Evolutionary conservation across 2,329 filamentous ascomycete genomes (phyloP), one percentile per base, ranked within the genome.

Genomic region (Penicillium sp.): DNA sequence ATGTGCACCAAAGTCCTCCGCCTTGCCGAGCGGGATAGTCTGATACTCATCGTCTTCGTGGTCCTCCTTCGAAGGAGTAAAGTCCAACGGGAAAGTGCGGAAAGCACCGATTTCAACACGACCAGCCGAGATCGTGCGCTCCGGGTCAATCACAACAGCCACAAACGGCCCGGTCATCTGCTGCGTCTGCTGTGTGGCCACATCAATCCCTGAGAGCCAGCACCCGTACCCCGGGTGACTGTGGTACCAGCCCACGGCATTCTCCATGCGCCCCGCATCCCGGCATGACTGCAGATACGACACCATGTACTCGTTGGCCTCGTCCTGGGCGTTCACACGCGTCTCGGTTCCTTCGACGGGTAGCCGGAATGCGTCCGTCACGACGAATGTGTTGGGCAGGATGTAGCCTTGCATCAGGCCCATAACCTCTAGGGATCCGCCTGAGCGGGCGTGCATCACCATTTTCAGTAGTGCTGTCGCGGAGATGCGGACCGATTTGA

Each of bases 321-420:
- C 93, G 66, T 90, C 89, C 72, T 96, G 92, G 0, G 95, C 95
- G 75, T 99, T 99, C 68, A 99, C 95, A 61, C 95, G 85, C 2
- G 95, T 99, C 79, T 99, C 95, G n/a, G 95, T 99, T 27, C 95
- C 95, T 75, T 99, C 95, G 41, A 99, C 95, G 0, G 95, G 95
- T 40, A 99, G 81, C 19, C 93, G 87, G 77, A 98, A 95, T 27
- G 93, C 92, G 72, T 99, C 95, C 1, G 93, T 98, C 55, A 99
- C 89, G 66, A 99, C 87, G 70, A 99, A 91, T 5, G 79, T 87
- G 69, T 96, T 89, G 43, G 88, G 87, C 65, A 91, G 86, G 51
- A 96, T 89, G 76, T 96, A 96, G 62, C 95, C 95, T 73, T 96
- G 90, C 95, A 99, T 99, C 68, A 99, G 78, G 58, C 95, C 95